Conservation (phyloP, 2,329 filamentous ascomycete species). For the Colletotrichum spaethianum region DNA sequence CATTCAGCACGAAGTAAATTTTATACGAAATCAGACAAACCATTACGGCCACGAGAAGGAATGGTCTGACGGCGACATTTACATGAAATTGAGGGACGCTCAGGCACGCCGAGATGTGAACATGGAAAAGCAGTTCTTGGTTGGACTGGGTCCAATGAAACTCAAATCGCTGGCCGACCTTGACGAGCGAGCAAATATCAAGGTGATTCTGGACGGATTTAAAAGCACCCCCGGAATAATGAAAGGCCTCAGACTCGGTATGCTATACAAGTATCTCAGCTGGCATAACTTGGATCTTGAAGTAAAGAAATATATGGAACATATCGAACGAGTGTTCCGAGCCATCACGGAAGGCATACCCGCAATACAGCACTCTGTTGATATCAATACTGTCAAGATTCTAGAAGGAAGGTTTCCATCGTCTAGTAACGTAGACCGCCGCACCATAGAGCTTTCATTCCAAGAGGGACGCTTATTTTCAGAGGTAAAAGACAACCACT, state of each 20-base stretch:
- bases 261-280: conserved; percentile 15
- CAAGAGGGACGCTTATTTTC: neutral
- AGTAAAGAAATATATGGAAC: conserved; percentile 10
- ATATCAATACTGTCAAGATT: conserved; percentile 5
- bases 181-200: conserved; percentile 9
- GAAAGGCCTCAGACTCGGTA: conserved; percentile 12
- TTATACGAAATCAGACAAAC: conserved; percentile 15
- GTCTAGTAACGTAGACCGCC: conserved; percentile 5
- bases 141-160: conserved; percentile 19
- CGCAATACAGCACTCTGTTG: conserved; percentile 8
- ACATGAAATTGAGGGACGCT: conserved; percentile 17
- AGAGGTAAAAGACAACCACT: conserved; percentile 1
- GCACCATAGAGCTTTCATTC: conserved; percentile 10
- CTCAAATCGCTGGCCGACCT: conserved; percentile 17
- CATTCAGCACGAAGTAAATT: conserved; percentile 3
- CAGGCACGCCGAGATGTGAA: neutral
- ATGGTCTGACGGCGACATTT: conserved; percentile 17
- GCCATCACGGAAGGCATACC: conserved; percentile 9
- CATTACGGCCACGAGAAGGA: conserved; percentile 14
- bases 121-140: conserved; percentile 7
- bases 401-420: conserved; percentile 15
- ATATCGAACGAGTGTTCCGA: neutral
- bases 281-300: conserved; percentile 2
- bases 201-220: conserved; percentile 5
- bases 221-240: neutral